These are phyloP conservation scores for Prunus mongolica DNA, from an alignment of 306 rosid species.

Conservation along the genomic window DNA sequence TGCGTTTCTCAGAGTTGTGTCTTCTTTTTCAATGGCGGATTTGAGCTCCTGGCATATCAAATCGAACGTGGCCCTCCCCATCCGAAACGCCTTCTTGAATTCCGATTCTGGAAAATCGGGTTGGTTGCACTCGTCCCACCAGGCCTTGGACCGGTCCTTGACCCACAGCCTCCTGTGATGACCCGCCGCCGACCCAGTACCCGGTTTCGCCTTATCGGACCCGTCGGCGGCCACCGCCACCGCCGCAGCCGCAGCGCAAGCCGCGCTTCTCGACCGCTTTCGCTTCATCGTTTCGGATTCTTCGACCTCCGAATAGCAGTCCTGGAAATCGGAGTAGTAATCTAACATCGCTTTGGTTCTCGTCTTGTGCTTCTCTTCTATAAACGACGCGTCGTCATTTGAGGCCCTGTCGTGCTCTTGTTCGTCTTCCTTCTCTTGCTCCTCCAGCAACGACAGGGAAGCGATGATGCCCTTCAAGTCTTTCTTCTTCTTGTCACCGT, in stretches of 20 bases:
- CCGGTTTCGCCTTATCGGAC: constrained; percentile 24
- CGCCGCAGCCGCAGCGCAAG: constrained; percentile 28
- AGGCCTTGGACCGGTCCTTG: constrained; percentile 86
- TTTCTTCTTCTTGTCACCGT: constrained; percentile 22
- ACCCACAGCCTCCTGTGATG: constrained; percentile 83
- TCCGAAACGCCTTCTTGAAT: constrained; percentile 78
- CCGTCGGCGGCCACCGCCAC: constrained; percentile 16
- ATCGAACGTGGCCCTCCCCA: constrained; percentile 78
- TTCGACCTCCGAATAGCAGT: constrained; percentile 40
- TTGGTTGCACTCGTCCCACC: constrained; percentile 95
- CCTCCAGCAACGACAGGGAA: constrained; percentile 50
- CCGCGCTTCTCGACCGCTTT: constrained; percentile 38
- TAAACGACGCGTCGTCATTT: constrained; percentile 41
- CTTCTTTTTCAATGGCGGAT: constrained; percentile 80
- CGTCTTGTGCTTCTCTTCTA: constrained; percentile 42
- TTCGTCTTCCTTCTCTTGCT: constrained; percentile 51
- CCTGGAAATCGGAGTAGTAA: constrained; percentile 44
- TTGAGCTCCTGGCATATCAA: constrained; percentile 78
- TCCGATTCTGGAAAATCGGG: constrained; percentile 80
- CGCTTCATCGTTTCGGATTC: constrained; percentile 46
- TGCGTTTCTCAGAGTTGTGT: constrained; percentile 72
- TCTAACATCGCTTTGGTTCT: constrained; percentile 54
- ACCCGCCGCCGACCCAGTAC: constrained; percentile 15
- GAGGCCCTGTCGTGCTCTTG: constrained; percentile 36
- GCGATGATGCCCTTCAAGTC: constrained; percentile 56